phyloP scores from a whole-genome alignment of 108 stramenopile species.

The Aureococcus anophagefferens region DNA sequence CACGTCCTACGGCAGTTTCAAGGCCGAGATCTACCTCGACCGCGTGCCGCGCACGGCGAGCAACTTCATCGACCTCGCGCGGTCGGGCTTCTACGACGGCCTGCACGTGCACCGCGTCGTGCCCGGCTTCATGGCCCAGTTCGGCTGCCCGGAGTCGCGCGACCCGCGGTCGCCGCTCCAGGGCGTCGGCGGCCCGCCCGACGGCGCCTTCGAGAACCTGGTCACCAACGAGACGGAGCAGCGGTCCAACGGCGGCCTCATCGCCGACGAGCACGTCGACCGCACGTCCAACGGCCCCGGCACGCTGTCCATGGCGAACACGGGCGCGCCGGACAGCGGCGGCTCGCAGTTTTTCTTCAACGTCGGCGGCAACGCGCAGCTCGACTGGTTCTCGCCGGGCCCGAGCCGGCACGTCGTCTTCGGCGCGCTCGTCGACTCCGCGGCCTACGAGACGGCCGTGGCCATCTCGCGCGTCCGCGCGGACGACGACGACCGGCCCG shows the following conservation, averaged over 20 bases:
- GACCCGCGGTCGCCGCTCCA: slow-evolving; percentile 44
- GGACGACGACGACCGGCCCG: too few species aligned
- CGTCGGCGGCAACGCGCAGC: slow-evolving; percentile 49
- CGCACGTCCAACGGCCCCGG: slow-evolving; percentile 44
- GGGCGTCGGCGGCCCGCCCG: slow-evolving; percentile 41
- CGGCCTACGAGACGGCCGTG: too few species aligned
- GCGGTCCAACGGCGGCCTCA: slow-evolving; percentile 40
- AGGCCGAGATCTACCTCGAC: slow-evolving; percentile 51
- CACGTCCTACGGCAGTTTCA: slow-evolving; percentile 61
- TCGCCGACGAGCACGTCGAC: slow-evolving; percentile 50
- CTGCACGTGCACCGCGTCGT: slow-evolving; percentile 52
- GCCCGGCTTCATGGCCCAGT: slow-evolving; percentile 54
- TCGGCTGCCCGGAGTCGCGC: slow-evolving; percentile 49
- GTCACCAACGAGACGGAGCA: slow-evolving; percentile 22
- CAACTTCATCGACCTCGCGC: slow-evolving; percentile 57
- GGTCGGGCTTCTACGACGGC: slow-evolving; percentile 55
- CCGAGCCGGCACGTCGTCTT: slow-evolving; percentile 55
- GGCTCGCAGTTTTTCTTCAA: slow-evolving; percentile 65
- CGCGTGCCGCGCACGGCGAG: slow-evolving; percentile 52
- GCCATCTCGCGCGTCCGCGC: too few species aligned
- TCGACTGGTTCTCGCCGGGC: slow-evolving; percentile 54
- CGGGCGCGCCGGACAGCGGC: slow-evolving; percentile 32
- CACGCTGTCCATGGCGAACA: slow-evolving; percentile 44
- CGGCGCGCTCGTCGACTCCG: slow-evolving; percentile 40
- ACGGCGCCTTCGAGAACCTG: not conserved